Base-by-base conservation (phyloP, 1,284 basidiomycete genomes). In the Leccinum discolor region DNA sequence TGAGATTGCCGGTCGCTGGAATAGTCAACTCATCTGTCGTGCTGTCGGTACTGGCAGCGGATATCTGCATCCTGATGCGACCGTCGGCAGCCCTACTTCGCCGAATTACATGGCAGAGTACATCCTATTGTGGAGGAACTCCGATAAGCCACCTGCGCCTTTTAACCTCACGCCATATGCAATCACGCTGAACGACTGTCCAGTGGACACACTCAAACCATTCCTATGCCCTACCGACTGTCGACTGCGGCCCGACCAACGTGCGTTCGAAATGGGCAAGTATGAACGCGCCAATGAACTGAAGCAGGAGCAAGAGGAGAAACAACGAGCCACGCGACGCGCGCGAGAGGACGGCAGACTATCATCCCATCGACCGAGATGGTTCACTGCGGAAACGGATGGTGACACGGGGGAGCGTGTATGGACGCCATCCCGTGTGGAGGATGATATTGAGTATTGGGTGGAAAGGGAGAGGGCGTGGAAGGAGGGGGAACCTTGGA, bases 131-230 rank as follows among this genome's bases (percentile, higher is more conserved):
- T 99, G 97, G 97, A 86, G 93, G 67, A 99, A 99, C 81, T 95
- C 94, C 40, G 87, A 89, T 65, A 98, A 97, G 77, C 89, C 90
- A 0, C 75, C 82, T 2, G 88, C 91, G 44, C 96, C 95, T 0
- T 98, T 98, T 84, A 98, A 98, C 79, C 85, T 99, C 32, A 98
- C 96, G 0, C 96, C 96, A 0, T 99, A 93, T 76, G 96, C 97
- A 4, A 88, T 98, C 69, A 95, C 95, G 3, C 83, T 99, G 63
- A 97, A 97, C 74, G 88, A 95, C 75, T 90, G 92, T 70, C 88
- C 92, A 2, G 79, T 82, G 57, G 84, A 88, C 18, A 85, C 84
- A 2, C 81, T 99, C 11, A 83, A 84, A 67, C 87, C 88, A 2
- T 95, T 88, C 78, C 72, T 99, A 4, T 91, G 91, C 40, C 94